Conservation (phyloP, 192 early-diverging fungal genomes). For the Diversispora eburnea region DNA sequence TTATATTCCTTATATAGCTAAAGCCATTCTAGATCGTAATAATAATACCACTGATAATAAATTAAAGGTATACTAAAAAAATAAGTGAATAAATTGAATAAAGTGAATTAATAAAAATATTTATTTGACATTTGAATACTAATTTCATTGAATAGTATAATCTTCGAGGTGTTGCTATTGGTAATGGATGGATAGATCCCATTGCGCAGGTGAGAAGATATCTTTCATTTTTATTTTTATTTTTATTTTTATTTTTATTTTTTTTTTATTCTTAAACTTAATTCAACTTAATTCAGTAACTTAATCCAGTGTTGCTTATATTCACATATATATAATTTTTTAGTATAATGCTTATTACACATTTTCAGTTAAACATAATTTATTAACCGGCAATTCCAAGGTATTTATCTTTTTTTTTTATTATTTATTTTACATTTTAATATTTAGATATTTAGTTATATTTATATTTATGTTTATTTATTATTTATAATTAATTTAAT, state of each 20-base stretch:
- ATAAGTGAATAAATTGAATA: neutral
- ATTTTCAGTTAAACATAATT: slow-evolving; percentile 33
- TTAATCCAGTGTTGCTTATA: too few relatives aligned
- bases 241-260: too few relatives aligned
- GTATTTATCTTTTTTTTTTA: slow-evolving; percentile 18
- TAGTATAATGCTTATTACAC: slow-evolving; percentile 48
- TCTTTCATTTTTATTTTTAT: neutral
- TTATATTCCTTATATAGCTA: slow-evolving; percentile 59
- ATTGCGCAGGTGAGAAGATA: slow-evolving; percentile 45
- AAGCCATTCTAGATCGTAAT: slow-evolving; percentile 35
- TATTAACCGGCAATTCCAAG: slow-evolving; percentile 31
- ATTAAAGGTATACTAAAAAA: slow-evolving; percentile 2
- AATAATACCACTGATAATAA: slow-evolving; percentile 23
- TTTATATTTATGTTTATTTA: neutral
- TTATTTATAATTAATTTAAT: neutral
- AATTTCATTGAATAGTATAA: slow-evolving; percentile 38
- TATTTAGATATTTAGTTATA: neutral
- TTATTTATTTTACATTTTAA: neutral
- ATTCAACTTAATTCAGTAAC: too few relatives aligned
- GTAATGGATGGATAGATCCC: slow-evolving; percentile 66
- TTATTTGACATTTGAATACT: neutral
- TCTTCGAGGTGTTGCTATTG: slow-evolving; percentile 55
- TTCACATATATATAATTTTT: neutral
- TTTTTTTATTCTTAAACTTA: too few relatives aligned
- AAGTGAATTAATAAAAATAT: neutral